Conservation (phyloP, 805 yeast genomes). For the Metschnikowia borealis region DNA sequence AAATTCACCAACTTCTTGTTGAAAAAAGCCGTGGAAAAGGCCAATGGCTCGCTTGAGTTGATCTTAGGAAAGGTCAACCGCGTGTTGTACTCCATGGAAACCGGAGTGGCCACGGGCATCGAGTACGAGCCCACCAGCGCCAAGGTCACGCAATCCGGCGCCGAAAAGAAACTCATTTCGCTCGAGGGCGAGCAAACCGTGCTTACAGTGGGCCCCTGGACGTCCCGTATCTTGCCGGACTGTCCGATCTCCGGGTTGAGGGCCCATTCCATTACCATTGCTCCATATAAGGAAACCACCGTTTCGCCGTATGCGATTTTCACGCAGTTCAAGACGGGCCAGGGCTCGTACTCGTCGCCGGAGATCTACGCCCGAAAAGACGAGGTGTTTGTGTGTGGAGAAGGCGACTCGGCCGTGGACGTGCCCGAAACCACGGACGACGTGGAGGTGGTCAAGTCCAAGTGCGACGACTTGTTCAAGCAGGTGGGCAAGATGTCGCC, state of each 20-base stretch:
- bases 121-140: constrained; percentile 50
- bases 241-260: constrained; percentile 93
- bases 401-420: constrained; percentile 86
- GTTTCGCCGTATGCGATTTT: constrained; percentile 94
- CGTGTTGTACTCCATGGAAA: constrained; percentile 55
- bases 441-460: constrained; percentile 79
- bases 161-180: constrained; percentile 35
- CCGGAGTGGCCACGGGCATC: constrained; percentile 70
- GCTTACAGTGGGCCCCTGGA: constrained; percentile 94
- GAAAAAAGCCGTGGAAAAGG: constrained; percentile 65
- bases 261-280: constrained; percentile 91
- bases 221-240: constrained; percentile 81
- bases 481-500: constrained; percentile 76
- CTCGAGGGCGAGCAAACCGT: constrained; percentile 74
- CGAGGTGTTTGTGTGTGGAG: constrained; percentile 96
- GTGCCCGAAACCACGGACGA: constrained; percentile 94
- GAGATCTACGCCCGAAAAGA: constrained; percentile 93
- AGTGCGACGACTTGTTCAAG: constrained; percentile 82
- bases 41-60: constrained; percentile 74
- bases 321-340: constrained; percentile 79
- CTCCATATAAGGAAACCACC: constrained; percentile 63
- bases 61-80: constrained; percentile 80
- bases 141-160: constrained; percentile 23
- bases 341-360: constrained; percentile 72
- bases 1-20: constrained; percentile 83